Evolutionary conservation across 805 yeast genomes (phyloP).

Genomic region (Scheffersomyces ergatensis): DNA sequence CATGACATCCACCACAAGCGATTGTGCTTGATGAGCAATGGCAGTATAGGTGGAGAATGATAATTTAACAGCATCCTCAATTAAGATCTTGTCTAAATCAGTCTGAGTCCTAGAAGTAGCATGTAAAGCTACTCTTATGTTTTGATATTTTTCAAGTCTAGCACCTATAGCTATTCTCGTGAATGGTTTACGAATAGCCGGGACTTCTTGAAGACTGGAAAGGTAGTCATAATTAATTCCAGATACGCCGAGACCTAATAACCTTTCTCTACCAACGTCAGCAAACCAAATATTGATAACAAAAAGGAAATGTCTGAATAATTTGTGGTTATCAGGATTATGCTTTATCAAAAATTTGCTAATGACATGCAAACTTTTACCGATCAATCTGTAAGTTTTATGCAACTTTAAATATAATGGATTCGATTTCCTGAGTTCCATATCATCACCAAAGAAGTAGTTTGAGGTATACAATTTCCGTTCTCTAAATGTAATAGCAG

Average conservation of each 20-base stretch:
- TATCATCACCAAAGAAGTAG: constrained; percentile 60
- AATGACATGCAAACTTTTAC: constrained; percentile 60
- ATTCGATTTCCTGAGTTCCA: constrained; percentile 38
- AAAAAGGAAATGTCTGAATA: constrained; percentile 60
- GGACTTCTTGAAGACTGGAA: constrained; percentile 58
- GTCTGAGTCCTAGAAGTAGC: constrained; percentile 73
- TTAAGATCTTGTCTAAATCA: constrained; percentile 55
- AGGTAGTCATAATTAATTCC: constrained; percentile 55
- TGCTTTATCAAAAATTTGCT: constrained; percentile 44
- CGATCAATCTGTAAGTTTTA: constrained; percentile 55
- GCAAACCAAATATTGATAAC: constrained; percentile 74
- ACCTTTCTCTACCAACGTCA: constrained; percentile 73
- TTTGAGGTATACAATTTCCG: constrained; percentile 61
- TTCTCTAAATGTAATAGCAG: constrained; percentile 56
- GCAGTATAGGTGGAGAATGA: constrained; percentile 70
- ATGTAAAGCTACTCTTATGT: constrained; percentile 67
- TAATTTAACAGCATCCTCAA: constrained; percentile 62
- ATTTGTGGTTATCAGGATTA: constrained; percentile 61
- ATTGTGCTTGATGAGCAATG: constrained; percentile 68
- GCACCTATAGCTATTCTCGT: constrained; percentile 80
- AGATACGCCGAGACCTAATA: constrained; percentile 57
- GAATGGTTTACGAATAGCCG: constrained; percentile 62
- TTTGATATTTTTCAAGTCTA: constrained; percentile 70
- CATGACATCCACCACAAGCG: constrained; percentile 64
- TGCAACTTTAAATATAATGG: constrained; percentile 49